Evolutionary conservation across 257 asterid species (phyloP), one percentile per base, ranked within the genome.

Genomic region (Lithospermum erythrorhizon): DNA sequence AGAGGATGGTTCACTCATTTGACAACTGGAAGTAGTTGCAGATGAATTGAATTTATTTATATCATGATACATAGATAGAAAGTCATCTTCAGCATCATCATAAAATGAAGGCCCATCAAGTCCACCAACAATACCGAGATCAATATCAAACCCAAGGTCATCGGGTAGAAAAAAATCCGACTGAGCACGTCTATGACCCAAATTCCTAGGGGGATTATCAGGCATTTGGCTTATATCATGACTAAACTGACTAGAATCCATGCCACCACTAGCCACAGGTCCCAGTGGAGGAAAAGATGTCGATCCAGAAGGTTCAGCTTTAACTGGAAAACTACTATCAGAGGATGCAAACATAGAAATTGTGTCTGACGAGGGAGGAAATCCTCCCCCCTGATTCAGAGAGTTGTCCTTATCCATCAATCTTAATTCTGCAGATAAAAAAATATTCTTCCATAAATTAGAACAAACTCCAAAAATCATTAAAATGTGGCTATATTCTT

Each of bases 131-230:
- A 87, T 88, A 24, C 97, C 97, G 56, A 90, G 89, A 73, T 90
- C 96, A 51, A 90, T 81, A 57, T 90, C 97, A 47, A 90, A 90
- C 87, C 95, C 87, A 55, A 87, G 81, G 58, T 90, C 96, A 69
- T 90, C 97, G 0, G 97, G 97, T 58, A 90, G 95, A 70, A 87
- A 82, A 75, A 85, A 85, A 81, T 90, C 97, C 3, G 97, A 90
- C 68, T 83, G 97, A 25, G 95, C 97, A 13, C 97, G 95, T 48
- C 97, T 70, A 55, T 90, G 97, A 23, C 97, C 95, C 70, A 79
- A 55, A 64, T 73, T 82, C 83, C 81, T 90, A 9, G 87, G 86
- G 24, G 96, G 97, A 73, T 87, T 87, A 62, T 85, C 96, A 8
- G 95, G 82, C 97, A 90, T 90, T 61, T 75, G 82, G 82, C 95